Base-by-base conservation (phyloP, 2,329 filamentous ascomycete species). In the Verticillium longisporum region DNA sequence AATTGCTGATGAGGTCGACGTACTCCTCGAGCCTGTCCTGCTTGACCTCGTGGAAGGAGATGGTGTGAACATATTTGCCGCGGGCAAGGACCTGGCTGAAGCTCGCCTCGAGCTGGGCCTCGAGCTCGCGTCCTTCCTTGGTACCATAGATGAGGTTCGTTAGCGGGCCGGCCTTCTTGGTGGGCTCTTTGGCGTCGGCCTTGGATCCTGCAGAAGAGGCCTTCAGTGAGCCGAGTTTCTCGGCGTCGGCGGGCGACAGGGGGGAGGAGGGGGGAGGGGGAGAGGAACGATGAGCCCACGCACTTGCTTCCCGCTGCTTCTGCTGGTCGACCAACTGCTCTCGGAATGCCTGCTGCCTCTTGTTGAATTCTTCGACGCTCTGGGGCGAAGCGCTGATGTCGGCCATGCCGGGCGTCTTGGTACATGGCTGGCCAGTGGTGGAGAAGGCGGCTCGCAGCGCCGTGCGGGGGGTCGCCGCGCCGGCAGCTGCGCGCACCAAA, bases 31-130 rank as follows among this genome's bases (percentile, higher is more conserved):
- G 91, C 78, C 92, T 95, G 70, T 97, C 92, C 63, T 93, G 92
- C 78, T 96, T 92, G 66, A 99, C 95, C 64, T 96, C 86, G 79
- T 99, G 95, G 72, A 97, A 92, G 62, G 97, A 92, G 74, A 99
- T 97, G 56, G 92, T 96, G 77, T 99, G 95, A 60, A 99, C 93
- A 71, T 99, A 99, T 79, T 99, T 99, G 72, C 95, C 95, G 66
- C 95, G 86, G 31, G 95, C 95, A 55, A 99, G 81, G 55, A 98
- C 91, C 75, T 97, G 93, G 58, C 91, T 96, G 79, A 98, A 99
- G 73, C 91, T 96, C 62, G 93, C 88, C 79, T 98, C 92, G 71
- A 99, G 94, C 78, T 98, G 94, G 66, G 91, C 90, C 71, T 99
- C 95, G 73, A 97, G 86, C 78, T 97, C 90, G 64, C 93, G 88